Evolutionary conservation across 225 moss, liverwort and hornwort genomes (phyloP), one percentile per base, ranked within the genome.

Genomic region (Thuidium tamariscinum): DNA sequence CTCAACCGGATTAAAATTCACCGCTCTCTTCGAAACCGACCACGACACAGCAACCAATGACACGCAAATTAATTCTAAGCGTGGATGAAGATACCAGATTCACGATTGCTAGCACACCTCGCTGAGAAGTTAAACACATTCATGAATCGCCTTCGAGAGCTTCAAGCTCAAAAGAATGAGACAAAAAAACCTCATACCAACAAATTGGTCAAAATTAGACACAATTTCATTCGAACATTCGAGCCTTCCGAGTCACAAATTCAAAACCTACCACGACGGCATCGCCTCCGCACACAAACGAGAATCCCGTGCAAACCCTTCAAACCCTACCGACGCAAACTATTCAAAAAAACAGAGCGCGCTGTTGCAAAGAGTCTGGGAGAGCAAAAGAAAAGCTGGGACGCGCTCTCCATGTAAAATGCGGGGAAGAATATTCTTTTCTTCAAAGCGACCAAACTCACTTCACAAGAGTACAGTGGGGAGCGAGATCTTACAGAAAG

Each of bases 251-350:
- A 34, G 29, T 62, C 8, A 34, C 11, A 44, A 34, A 62, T 46
- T 44, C 46, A 15, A 62, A 29, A 60, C 59, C 79, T 42, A 48
- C 32, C 22, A 63, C 44, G 46, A 32, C 63, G 48, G 75, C 84
- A 61, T 48, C 60, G 29, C 64, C 36, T 44, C 5, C 16, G 18
- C n/a, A 21, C 34, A 36, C 17, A 41, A 39, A 29, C 42, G 44
- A 74, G 41, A 80, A 66, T 67, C 34, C n/a, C 74, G 61, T 54
- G 32, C 69, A 87, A 87, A 61, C 84, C 69, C 84, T 87, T 36
- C 86, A 64, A 89, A 86, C 89, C 89, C 89, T 89, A 89, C 80
- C 83, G 83, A 83, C 74, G 32, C 66, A 66, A 62, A 68, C n/a
- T 61, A 65, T 36, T 49, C 12, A 54, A 80, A 61, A 78, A 51